These are phyloP conservation scores for Ziziphus jujuba DNA, from an alignment of 306 rosid species.

Conservation along the genomic window DNA sequence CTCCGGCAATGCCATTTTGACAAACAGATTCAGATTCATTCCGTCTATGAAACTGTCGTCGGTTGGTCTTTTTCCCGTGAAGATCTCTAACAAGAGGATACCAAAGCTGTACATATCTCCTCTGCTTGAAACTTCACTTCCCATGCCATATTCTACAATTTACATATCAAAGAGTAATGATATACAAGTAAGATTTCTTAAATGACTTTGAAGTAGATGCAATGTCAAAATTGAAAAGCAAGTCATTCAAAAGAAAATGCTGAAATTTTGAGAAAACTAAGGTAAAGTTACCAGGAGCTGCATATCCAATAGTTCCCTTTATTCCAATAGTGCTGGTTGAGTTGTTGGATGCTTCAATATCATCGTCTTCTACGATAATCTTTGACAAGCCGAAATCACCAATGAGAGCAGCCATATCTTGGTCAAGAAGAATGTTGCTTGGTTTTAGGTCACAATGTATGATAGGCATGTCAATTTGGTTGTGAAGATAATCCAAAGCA, in stretches of 20 bases:
- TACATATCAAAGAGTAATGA: too few species aligned
- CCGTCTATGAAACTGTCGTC: constrained; percentile 13
- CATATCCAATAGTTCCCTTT: neutral
- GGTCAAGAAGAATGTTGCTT: neutral
- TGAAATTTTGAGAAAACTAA: neutral
- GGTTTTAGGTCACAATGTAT: neutral
- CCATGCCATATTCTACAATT: neutral
- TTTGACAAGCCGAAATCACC: neutral
- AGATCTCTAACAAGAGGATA: neutral
- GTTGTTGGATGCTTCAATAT: neutral
- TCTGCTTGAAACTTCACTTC: neutral
- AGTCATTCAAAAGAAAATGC: neutral
- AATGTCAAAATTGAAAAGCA: neutral
- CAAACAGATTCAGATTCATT: constrained; percentile 10
- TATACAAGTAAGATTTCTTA: too few species aligned
- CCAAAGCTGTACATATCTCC: neutral
- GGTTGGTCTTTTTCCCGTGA: neutral
- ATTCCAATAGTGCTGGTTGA: neutral
- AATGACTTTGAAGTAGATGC: too few species aligned
- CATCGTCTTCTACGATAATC: neutral
- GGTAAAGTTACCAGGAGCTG: neutral
- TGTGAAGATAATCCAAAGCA: neutral
- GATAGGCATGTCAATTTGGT: neutral
- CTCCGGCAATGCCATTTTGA: neutral
- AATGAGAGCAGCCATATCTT: neutral